These are phyloP conservation scores for Pharnaceum exiguum DNA, from an alignment of 148 eudicot species.

Conservation along the genomic window DNA sequence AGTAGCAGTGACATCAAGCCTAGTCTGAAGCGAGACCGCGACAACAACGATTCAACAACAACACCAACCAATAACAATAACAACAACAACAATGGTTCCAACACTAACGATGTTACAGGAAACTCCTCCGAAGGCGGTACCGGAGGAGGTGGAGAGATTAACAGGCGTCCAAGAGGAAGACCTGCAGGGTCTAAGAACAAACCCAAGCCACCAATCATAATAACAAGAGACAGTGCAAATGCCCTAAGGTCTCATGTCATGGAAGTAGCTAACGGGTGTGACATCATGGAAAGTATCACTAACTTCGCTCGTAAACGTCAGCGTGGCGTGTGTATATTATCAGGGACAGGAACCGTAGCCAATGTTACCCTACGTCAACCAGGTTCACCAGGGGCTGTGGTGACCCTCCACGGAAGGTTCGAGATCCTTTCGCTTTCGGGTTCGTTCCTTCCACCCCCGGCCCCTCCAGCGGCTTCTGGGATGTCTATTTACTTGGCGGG, in stretches of 20 bases:
- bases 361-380: slow-evolving; percentile 36
- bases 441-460: slow-evolving; percentile 37
- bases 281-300: slow-evolving; percentile 30
- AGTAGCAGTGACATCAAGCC: slow-evolving; percentile 33
- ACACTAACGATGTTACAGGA: neutral
- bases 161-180: slow-evolving; percentile 29
- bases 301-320: slow-evolving; percentile 33
- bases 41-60: slow-evolving; percentile 9
- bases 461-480: slow-evolving; percentile 39
- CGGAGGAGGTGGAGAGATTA: slow-evolving; percentile 16
- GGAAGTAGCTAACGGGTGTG: slow-evolving; percentile 35
- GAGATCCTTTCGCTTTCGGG: slow-evolving; percentile 33
- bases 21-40: slow-evolving; percentile 14
- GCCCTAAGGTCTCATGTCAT: slow-evolving; percentile 44
- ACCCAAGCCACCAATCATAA: slow-evolving; percentile 35
- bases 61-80: too few species aligned
- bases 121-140: slow-evolving; percentile 14
- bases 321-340: slow-evolving; percentile 32
- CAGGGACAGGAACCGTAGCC: slow-evolving; percentile 31
- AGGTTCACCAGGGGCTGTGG: slow-evolving; percentile 32
- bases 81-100: slow-evolving; percentile 1
- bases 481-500: slow-evolving; percentile 34
- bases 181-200: slow-evolving; percentile 43
- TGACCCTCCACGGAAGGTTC: slow-evolving; percentile 35
- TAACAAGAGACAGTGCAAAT: slow-evolving; percentile 37